A percentile compares a stretch with the other conserved stretches of the same genome.
phyloP scores from a whole-genome alignment of 2,329 filamentous ascomycete genomes.

The Fragosphaeria purpurea region DNA sequence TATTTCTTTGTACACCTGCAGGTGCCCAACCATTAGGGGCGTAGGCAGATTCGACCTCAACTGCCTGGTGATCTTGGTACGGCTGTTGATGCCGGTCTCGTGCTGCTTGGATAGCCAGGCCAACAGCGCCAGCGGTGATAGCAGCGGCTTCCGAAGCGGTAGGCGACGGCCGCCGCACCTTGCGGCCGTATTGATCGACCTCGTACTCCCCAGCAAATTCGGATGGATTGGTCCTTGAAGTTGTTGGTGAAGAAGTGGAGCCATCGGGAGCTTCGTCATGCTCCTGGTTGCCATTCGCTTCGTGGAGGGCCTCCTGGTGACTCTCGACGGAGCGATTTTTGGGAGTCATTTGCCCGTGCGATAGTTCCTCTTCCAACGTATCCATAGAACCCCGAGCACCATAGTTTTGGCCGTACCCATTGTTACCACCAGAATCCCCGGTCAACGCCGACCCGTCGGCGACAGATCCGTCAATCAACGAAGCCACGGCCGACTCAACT shows the following conservation, averaged over 20 bases:
- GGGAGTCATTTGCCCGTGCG: conserved; percentile 20
- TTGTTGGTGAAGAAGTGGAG: conserved; percentile 19
- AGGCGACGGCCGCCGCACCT: conserved; percentile 42
- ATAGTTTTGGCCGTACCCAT: conserved; percentile 34
- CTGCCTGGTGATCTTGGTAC: conserved; percentile 5
- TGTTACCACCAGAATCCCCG: conserved; percentile 39
- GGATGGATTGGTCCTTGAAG: conserved; percentile 13
- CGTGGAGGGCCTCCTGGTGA: conserved; percentile 23
- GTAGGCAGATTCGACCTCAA: conserved; percentile 12
- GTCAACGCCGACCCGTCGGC: conserved; percentile 61
- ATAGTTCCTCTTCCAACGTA: conserved; percentile 23
- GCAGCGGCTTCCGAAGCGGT: conserved; percentile 44
- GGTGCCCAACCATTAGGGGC: conserved; percentile 25
- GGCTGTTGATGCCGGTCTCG: conserved; percentile 35
- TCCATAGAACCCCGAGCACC: conserved; percentile 26
- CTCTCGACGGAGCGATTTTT: conserved; percentile 32
- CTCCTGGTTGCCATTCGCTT: background rate
- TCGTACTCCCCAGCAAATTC: conserved; percentile 46
- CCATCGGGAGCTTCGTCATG: conserved; percentile 23
- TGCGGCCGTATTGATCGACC: conserved; percentile 47
- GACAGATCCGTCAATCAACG: conserved; percentile 67
- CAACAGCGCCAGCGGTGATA: conserved; percentile 47
- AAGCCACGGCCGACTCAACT: conserved; percentile 85
- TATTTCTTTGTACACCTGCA: conserved; percentile 47
- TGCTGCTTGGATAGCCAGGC: conserved; percentile 40